Conservation (phyloP, 306 rosid species). For the Lagenaria siceraria region DNA sequence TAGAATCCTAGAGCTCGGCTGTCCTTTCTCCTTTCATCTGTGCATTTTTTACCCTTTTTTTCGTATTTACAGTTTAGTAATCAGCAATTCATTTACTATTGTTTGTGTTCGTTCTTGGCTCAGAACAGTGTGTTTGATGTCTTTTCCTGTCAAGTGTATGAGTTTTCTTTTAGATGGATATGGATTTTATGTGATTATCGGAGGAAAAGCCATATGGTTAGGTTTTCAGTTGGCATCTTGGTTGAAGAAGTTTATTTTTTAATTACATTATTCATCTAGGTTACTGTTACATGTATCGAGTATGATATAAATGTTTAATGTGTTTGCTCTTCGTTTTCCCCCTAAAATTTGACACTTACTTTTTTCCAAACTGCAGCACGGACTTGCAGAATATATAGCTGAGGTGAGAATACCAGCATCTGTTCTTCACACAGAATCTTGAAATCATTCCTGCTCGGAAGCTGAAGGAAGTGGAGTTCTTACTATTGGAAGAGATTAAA, state of each 20-base stretch:
- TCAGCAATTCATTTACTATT: not conserved
- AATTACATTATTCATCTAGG: not conserved
- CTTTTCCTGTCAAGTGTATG: not conserved
- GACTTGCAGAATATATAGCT: conserved; percentile 94
- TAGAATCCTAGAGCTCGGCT: not conserved
- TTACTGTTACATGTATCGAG: not conserved
- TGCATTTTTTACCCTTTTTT: not conserved
- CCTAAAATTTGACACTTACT: conserved; percentile 19
- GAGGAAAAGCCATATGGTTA: not conserved
- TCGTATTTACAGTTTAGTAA: not conserved
- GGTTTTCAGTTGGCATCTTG: conserved; percentile 1
- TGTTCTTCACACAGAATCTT: conserved; percentile 2
- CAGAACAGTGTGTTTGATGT: not conserved
- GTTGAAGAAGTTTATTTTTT: not conserved
- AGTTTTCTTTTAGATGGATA: not conserved
- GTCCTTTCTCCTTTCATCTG: not conserved
- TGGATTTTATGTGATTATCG: not conserved
- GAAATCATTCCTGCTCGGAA: not conserved
- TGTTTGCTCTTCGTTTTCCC: not conserved
- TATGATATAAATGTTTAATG: not conserved
- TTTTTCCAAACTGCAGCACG: conserved; percentile 45
- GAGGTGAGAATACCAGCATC: conserved; percentile 47
- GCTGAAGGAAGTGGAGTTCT: not conserved
- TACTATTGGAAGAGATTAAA: not conserved
- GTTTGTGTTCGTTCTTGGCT: not conserved